Conservation (phyloP, 441 rosid genomes). For the Eutrema salsugineum region DNA sequence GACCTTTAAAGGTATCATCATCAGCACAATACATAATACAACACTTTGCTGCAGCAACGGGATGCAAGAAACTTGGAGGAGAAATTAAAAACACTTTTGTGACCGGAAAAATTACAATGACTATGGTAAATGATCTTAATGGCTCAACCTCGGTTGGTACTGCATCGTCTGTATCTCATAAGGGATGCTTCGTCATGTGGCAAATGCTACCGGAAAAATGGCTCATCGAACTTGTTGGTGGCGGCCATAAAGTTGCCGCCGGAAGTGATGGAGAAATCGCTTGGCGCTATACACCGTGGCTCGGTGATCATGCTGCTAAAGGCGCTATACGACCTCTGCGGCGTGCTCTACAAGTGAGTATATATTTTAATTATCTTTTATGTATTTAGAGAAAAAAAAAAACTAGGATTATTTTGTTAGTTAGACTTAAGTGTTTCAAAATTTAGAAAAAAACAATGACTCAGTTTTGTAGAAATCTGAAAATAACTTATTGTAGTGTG, state of each 20-base stretch:
- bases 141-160: conserved; percentile 16
- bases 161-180: conserved; percentile 42
- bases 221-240: conserved; percentile 84
- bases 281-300: conserved; percentile 98
- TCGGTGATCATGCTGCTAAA: conserved; percentile 79
- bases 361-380: neutral
- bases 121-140: conserved; percentile 51
- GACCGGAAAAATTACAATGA: conserved; percentile 81
- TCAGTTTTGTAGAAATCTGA: no score
- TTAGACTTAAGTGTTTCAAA: no score
- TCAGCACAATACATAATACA: conserved; percentile 91
- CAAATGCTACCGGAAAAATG: conserved; percentile 91
- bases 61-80: conserved; percentile 79
- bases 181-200: conserved; percentile 97
- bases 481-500: no score
- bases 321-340: conserved; percentile 86
- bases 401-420: no score
- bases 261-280: conserved; percentile 84
- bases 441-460: no score
- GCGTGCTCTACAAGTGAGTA: conserved; percentile 84
- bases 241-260: conserved; percentile 77
- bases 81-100: conserved; percentile 69
- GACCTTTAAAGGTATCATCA: conserved; percentile 63
- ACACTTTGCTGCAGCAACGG: conserved; percentile 88
- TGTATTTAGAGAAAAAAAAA: no score